Base-by-base conservation (phyloP, 78 protist species). In the Creolimax fragrantissima region DNA sequence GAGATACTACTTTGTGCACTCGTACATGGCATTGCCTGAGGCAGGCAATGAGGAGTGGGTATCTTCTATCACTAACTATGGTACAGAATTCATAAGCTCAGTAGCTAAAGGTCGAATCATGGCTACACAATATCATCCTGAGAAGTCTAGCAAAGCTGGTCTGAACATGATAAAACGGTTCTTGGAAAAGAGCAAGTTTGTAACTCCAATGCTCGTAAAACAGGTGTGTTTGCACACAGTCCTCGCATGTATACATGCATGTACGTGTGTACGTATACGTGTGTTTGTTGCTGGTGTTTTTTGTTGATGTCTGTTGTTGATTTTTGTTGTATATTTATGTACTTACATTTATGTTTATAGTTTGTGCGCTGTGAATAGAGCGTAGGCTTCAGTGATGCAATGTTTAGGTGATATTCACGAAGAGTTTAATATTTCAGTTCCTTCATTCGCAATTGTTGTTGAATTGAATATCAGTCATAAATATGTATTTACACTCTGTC, bases 111-210 rank as follows among this genome's bases (percentile, higher is more conserved):
- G 93, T 81, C 35, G 39, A 42, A 93, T 95, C 6, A 0, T 66
- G 32, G 97, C 95, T 44, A 47, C 89, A 32, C 97, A 95, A 93
- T 95, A 94, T 89, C 97, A 95, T 67, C 97, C 97, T 35, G 97
- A 95, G 45, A 95, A 95, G 89, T 74, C 92, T n/a, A 93, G 92
- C 17, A 37, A 3, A 32, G 81, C 6, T 3, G 96, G 96, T 2
- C 95, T 95, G 11, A 42, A 7, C 43, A 7, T 93, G 43, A 2
- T 93, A 41, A 3, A 36, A 2, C 44, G 58, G 36, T 93, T 93
- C 11, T 43, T 93, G 67, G 42, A 84, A 3, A 58, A 17, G 24
- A 58, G 24, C 74, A 58, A 0, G n/a, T n/a, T n/a, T n/a, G n/a
- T n/a, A n/a, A n/a, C n/a, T n/a, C n/a, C n/a, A n/a, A n/a, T n/a